These are phyloP conservation scores for Leavenworthia alabamica DNA, from an alignment of 345 rosid species.

Conservation along the genomic window DNA sequence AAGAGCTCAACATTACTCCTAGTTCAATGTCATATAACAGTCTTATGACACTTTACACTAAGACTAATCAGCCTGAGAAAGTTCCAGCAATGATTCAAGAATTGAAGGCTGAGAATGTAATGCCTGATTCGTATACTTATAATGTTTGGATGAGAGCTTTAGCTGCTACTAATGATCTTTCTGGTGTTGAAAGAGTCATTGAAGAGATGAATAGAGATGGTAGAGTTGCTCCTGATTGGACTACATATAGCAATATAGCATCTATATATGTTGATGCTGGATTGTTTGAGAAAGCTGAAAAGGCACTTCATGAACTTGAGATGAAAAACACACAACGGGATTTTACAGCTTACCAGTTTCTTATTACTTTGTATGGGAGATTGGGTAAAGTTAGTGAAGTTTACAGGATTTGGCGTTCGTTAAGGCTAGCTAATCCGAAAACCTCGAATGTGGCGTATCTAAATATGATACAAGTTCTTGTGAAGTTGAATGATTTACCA, in stretches of 20 bases:
- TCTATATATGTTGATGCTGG: conserved; percentile 70
- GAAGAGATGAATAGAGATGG: conserved; percentile 93
- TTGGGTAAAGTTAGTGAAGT: conserved; percentile 66
- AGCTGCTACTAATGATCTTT: conserved; percentile 62
- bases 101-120: conserved; percentile 57
- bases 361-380: conserved; percentile 70
- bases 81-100: conserved; percentile 68
- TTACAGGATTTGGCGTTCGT: conserved; percentile 87
- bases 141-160: conserved; percentile 96
- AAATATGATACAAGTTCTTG: conserved; percentile 83
- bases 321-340: conserved; percentile 41
- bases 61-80: conserved; percentile 51
- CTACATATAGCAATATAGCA: conserved; percentile 83
- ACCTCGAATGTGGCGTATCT: conserved; percentile 74
- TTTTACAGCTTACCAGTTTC: conserved; percentile 69
- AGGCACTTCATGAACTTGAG: conserved; percentile 78
- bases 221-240: conserved; percentile 80
- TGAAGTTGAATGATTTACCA: conserved; percentile 76
- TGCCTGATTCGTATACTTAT: conserved; percentile 63
- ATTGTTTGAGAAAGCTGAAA: conserved; percentile 61
- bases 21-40: conserved; percentile 83
- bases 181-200: conserved; percentile 72
- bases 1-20: conserved; percentile 67
- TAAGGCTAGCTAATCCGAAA: conserved; percentile 73
- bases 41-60: conserved; percentile 81